Evolutionary conservation across 495 filamentous ascomycete genomes (phyloP).

Genomic region (Hyphodiscus hymeniophilus): DNA sequence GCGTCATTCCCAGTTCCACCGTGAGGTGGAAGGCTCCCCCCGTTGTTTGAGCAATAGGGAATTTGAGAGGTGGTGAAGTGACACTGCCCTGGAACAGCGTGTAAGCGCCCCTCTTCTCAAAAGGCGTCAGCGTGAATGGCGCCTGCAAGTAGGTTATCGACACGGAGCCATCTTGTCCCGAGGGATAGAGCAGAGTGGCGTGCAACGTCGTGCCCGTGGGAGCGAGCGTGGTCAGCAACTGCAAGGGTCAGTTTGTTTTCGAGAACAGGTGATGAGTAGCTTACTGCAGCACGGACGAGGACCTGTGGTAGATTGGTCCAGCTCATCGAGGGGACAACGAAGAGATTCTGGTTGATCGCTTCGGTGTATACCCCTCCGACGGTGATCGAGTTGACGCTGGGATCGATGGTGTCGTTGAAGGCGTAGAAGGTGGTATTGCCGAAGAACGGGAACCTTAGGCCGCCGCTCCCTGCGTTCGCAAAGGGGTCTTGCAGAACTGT

Average conservation of each 20-base stretch:
- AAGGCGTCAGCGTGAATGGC: no score
- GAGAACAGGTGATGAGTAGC: neutral
- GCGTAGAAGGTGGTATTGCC: constrained; percentile 9
- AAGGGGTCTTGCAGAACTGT: constrained; percentile 9
- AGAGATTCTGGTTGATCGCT: constrained; percentile 16
- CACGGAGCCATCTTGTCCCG: no score
- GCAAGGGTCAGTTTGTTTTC: neutral
- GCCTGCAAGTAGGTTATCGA: no score
- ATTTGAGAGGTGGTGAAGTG: no score
- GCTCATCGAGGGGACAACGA: constrained; percentile 11
- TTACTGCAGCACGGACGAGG: constrained; percentile 16
- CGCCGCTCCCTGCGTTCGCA: no score
- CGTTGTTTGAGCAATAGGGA: no score
- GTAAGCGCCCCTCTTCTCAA: no score
- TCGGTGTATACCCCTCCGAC: constrained; percentile 3
- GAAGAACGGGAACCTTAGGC: no score
- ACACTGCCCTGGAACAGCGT: no score
- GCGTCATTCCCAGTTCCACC: no score
- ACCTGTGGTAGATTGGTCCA: neutral
- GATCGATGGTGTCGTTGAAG: constrained; percentile 8
- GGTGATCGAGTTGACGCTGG: constrained; percentile 3
- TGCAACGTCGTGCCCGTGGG: neutral
- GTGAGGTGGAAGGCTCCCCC: no score
- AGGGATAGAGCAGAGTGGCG: neutral
- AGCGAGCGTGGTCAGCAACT: constrained; percentile 2